Evolutionary conservation across 2,329 filamentous ascomycete species (phyloP).

Genomic region (Xylariaceae sp.): DNA sequence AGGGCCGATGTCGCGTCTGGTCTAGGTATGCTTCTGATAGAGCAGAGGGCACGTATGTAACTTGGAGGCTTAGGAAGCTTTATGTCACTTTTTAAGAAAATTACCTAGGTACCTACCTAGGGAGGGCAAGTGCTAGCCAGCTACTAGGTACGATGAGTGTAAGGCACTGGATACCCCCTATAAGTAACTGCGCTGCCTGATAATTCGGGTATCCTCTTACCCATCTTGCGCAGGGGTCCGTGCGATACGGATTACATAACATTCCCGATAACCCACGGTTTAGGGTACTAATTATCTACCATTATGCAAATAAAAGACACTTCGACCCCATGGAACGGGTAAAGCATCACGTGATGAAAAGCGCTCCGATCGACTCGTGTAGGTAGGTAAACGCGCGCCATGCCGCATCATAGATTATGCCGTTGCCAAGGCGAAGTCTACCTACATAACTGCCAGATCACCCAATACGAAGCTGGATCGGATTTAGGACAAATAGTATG

Average conservation of each 20-base stretch:
- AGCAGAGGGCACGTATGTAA: conserved; percentile 1
- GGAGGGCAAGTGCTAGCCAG: neutral
- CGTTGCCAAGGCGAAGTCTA: neutral
- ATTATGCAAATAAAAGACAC: too few species aligned
- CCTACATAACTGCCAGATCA: too few species aligned
- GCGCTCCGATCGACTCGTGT: neutral
- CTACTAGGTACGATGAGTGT: neutral
- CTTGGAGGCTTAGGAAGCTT: conserved; percentile 13
- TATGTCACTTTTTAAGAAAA: conserved; percentile 17
- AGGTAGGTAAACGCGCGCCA: neutral
- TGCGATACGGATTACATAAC: too few species aligned
- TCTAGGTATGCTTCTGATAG: neutral
- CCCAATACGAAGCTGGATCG: neutral
- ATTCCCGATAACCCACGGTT: neutral
- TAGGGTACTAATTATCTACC: neutral
- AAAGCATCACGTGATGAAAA: neutral
- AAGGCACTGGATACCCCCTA: neutral
- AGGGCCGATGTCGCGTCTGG: conserved; percentile 16
- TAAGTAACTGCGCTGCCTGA: neutral
- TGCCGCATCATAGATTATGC: neutral
- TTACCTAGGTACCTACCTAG: neutral
- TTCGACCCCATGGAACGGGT: neutral
- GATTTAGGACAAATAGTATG: neutral
- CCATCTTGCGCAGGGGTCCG: too few species aligned
- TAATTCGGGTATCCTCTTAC: too few species aligned